Conservation (phyloP, 2,329 filamentous ascomycete species). For the Verticillium tricorpus region DNA sequence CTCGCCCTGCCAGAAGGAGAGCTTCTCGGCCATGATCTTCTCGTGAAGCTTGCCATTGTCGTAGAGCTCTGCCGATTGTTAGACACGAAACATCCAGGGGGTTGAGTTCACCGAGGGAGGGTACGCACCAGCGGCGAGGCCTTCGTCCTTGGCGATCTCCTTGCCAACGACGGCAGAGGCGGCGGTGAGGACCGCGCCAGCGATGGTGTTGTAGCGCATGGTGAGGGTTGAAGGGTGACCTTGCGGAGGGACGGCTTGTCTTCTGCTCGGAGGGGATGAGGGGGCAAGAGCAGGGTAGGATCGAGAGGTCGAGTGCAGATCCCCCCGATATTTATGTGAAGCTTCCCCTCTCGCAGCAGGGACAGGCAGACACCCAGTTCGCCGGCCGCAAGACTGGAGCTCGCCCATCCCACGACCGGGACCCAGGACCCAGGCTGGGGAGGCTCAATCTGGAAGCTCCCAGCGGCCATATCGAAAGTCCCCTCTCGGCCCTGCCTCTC, state of each 20-base stretch:
- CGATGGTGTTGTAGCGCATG: slow-evolving; percentile 14
- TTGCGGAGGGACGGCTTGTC: neutral
- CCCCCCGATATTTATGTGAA: neutral
- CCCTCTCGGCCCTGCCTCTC: neutral
- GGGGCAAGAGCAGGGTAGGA: neutral
- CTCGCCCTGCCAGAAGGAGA: slow-evolving; percentile 1
- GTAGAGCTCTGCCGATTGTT: slow-evolving; percentile 16
- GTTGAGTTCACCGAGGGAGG: neutral
- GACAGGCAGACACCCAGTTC: too few relatives aligned
- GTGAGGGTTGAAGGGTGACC: slow-evolving; percentile 1
- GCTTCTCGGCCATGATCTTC: slow-evolving; percentile 10
- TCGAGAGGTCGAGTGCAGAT: neutral
- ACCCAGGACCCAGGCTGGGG: neutral
- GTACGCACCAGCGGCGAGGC: slow-evolving; percentile 14
- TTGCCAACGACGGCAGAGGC: slow-evolving; percentile 16
- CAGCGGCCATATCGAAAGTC: neutral
- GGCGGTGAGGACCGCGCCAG: slow-evolving; percentile 1
- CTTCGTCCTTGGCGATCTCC: slow-evolving; percentile 23
- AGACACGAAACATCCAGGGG: neutral
- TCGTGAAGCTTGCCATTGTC: slow-evolving; percentile 25
- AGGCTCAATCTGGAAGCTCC: slow-evolving; percentile 1
- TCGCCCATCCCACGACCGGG: neutral
- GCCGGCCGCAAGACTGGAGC: too few relatives aligned
- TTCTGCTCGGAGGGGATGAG: neutral
- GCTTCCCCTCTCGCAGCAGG: neutral